phyloP scores from a whole-genome alignment of 2,329 filamentous ascomycete species.

The Botrytis tulipae region DNA sequence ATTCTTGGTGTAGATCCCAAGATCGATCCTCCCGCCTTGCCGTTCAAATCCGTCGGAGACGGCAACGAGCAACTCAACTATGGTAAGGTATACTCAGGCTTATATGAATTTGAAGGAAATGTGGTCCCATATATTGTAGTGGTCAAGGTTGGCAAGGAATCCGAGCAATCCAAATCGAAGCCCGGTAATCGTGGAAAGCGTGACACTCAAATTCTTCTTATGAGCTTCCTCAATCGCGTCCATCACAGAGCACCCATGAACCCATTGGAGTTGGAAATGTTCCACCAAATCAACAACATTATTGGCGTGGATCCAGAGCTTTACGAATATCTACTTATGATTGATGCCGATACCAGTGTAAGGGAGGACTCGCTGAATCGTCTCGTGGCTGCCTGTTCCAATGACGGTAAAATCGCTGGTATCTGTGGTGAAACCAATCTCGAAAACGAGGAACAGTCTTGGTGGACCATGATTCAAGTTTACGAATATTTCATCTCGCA shows the following conservation, averaged over 20 bases:
- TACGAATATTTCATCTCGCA: constrained; percentile 99
- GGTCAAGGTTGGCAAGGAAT: constrained; percentile 96
- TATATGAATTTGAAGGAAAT: constrained; percentile 97
- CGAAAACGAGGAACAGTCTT: constrained; percentile 90
- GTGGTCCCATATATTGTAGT: constrained; percentile 95
- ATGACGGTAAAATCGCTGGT: constrained; percentile 93
- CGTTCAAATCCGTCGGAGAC: constrained; percentile 88
- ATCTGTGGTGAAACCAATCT: constrained; percentile 97
- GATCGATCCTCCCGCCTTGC: constrained; percentile 88
- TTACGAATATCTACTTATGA: constrained; percentile 96
- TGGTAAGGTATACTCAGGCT: constrained; percentile 95
- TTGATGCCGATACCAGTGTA: constrained; percentile 95
- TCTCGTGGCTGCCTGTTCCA: constrained; percentile 86
- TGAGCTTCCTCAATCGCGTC: constrained; percentile 97
- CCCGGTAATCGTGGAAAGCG: constrained; percentile 98
- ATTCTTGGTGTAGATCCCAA: constrained; percentile 97
- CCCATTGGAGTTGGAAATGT: constrained; percentile 94
- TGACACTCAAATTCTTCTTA: constrained; percentile 91
- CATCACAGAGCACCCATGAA: constrained; percentile 94
- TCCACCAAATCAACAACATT: constrained; percentile 98
- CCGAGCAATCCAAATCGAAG: constrained; percentile 85
- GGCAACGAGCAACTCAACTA: constrained; percentile 95
- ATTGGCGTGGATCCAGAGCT: constrained; percentile 97
- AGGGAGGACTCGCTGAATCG: constrained; percentile 89
- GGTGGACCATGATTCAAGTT: constrained; percentile 99